Percentiles rank a stretch among this genome's conserved stretches.
Conservation (phyloP, 805 yeast genomes). For the Wickerhamomyces ciferrii region DNA sequence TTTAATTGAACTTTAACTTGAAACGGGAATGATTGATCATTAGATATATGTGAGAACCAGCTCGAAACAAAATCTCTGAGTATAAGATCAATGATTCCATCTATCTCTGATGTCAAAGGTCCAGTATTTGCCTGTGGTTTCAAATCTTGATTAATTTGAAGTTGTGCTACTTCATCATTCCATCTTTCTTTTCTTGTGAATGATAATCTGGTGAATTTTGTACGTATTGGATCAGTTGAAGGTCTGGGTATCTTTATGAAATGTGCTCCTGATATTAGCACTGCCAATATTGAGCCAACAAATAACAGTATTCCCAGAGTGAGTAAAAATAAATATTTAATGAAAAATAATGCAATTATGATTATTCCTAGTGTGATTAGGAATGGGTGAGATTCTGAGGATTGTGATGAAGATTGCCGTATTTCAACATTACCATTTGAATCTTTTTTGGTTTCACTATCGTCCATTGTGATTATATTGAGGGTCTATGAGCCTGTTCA, state of each 20-base stretch:
- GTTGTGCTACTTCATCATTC: constrained; percentile 17
- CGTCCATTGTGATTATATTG: too few relatives aligned
- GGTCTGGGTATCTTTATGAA: constrained; percentile 5
- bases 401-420: neutral
- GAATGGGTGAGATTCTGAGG: neutral
- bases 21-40: constrained; percentile 30
- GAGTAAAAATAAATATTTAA: neutral
- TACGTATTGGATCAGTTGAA: constrained; percentile 1
- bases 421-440: neutral
- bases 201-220: constrained; percentile 16
- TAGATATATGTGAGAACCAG: constrained; percentile 51
- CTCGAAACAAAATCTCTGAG: constrained; percentile 45
- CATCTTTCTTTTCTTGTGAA: constrained; percentile 26
- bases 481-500: too few relatives aligned
- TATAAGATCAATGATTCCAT: constrained; percentile 39
- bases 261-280: neutral
- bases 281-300: neutral
- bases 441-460: neutral
- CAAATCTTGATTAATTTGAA: constrained; percentile 10
- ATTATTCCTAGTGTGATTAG: neutral
- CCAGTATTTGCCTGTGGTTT: constrained; percentile 3
- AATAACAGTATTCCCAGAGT: neutral
- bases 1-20: constrained; percentile 39
- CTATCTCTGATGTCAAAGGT: constrained; percentile 33
- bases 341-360: neutral